Conservation (phyloP, 2,329 filamentous ascomycete species). For the Epichloe baconii region DNA sequence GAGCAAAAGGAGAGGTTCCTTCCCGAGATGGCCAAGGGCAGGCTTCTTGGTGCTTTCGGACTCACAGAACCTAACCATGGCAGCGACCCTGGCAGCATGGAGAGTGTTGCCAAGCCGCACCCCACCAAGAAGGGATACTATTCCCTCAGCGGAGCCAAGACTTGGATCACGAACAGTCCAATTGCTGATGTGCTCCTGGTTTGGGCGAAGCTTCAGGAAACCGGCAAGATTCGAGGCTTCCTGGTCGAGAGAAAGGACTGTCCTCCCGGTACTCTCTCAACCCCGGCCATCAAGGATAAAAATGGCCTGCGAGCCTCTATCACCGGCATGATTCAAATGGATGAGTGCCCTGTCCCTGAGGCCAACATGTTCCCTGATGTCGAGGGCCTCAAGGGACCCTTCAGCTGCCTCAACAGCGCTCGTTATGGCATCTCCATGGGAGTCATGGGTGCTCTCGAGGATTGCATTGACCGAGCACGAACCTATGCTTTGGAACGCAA, state of each 20-base stretch:
- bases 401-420: slow-evolving; percentile 87
- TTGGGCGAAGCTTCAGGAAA: slow-evolving; percentile 87
- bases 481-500: slow-evolving; percentile 84
- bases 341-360: slow-evolving; percentile 74
- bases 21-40: slow-evolving; percentile 69
- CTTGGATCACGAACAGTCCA: slow-evolving; percentile 91
- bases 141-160: slow-evolving; percentile 70
- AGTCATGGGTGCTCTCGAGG: slow-evolving; percentile 85
- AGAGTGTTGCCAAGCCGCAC: slow-evolving; percentile 73
- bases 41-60: slow-evolving; percentile 74
- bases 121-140: slow-evolving; percentile 74
- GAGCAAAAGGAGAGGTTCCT: slow-evolving; percentile 81
- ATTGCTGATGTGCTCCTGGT: slow-evolving; percentile 76
- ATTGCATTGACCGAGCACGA: slow-evolving; percentile 69
- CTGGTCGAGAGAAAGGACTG: slow-evolving; percentile 75
- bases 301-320: slow-evolving; percentile 85
- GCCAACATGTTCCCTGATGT: slow-evolving; percentile 90
- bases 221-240: slow-evolving; percentile 90
- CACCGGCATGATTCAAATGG: slow-evolving; percentile 96
- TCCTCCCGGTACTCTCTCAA: slow-evolving; percentile 79
- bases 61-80: slow-evolving; percentile 89
- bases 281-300: slow-evolving; percentile 88
- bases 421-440: slow-evolving; percentile 90
- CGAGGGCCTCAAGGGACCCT: slow-evolving; percentile 78
- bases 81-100: slow-evolving; percentile 84